Evolutionary conservation across 2,329 filamentous ascomycete species (phyloP), one percentile per base, ranked within the genome.

Genomic region (Pestalotiopsis sp.): DNA sequence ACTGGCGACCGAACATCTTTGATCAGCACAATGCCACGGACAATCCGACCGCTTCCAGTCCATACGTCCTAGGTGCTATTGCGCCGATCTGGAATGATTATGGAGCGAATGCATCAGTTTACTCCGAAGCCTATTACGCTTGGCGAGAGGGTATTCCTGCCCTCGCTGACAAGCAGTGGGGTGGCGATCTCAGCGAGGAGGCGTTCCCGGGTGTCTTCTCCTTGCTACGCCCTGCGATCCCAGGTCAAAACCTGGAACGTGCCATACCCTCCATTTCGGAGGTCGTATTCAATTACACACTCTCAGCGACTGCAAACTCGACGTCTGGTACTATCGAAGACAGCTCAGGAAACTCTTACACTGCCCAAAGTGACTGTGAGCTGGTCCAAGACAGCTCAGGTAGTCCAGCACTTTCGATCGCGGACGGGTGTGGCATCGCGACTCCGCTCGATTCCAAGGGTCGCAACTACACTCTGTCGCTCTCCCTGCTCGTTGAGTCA

Each of bases 81-180:
- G 79, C 82, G 3, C 82, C 86, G 1, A 75, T 85, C 4, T 88
- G 86, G 86, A 88, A 87, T 68, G 86, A 88, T 70, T 86, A 84
- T 64, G 86, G 86, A 1, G 78, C 82, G 0, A 87, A 87, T 69
- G 82, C 85, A 3, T 82, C 82, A 0, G 83, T 84, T 0, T 85
- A 85, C 68, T 80, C 84, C 1, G 86, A 88, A 72, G 81, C 84
- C 0, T 88, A 86, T 70, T 86, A 86, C 69, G 80, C 84, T 1
- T 84, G 85, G 76, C 79, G 82, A 2, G 77, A 83, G n/a, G 84
- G 84, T 0, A 81, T 88, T 20, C 84, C 86, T 0, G 83, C 85
- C 0, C 76, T 88, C 14, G 85, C 80, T 0, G 83, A 87, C 68
- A 86, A 86, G 71, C 83, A 86, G 69, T 88, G 86, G 86, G 82